Conservation (phyloP, 1,284 basidiomycete genomes). For the Takashimella koratensis region DNA sequence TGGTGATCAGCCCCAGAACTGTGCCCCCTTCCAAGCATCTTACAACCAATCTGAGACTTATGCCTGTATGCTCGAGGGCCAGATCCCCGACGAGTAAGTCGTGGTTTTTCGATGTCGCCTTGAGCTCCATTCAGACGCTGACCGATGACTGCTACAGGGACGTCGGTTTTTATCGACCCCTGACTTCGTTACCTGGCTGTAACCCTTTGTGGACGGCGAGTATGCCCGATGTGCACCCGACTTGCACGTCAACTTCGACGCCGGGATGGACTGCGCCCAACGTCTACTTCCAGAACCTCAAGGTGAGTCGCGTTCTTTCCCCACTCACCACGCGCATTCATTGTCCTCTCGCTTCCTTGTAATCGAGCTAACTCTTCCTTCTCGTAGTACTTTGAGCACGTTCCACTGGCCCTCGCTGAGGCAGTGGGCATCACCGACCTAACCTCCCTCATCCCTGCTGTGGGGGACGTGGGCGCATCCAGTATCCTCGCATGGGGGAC, state of each 20-base stretch:
- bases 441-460: background rate
- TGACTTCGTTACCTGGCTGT: background rate
- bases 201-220: background rate
- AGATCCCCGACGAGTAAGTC: background rate
- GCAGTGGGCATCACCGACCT: background rate
- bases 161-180: background rate
- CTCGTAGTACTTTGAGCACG: background rate
- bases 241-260: background rate
- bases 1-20: background rate
- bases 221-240: background rate
- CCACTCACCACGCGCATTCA: background rate
- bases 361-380: no score
- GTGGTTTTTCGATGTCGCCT: background rate
- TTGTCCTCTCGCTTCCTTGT: no score
- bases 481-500: background rate
- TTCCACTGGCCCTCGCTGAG: background rate
- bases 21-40: background rate
- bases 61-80: background rate
- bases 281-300: background rate
- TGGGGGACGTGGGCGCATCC: background rate
- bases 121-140: background rate
- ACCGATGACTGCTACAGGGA: background rate
- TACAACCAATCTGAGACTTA: background rate
- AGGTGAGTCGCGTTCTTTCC: background rate
- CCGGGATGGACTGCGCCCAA: background rate